Evolutionary conservation across 768 basidiomycete species (phyloP), one percentile per base, ranked within the genome.

Genomic region (Arthromyces matolae): DNA sequence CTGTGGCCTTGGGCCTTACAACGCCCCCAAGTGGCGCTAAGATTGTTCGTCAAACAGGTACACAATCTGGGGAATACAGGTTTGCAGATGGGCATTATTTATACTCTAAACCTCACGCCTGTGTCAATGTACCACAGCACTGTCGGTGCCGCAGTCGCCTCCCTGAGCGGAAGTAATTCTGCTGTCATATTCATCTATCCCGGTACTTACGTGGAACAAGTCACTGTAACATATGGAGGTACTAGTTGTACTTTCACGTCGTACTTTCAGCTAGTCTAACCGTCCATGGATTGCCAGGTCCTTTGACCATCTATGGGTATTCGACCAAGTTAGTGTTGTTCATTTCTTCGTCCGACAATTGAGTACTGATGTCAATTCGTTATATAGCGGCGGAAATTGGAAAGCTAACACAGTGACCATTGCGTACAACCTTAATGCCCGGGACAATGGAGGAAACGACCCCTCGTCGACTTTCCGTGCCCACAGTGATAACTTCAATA

Each of bases 181-280:
- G 52, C 51, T n/a, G 51, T 49, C 2, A 53, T 62, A 18, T 63
- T 64, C 40, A 54, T 64, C 14, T 61, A 53, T 34, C 55, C 61
- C 14, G 63, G 63, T 5, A 61, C 58, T 7, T 64, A 64, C 47
- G 52, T 55, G 3, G 63, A 64, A 34, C 63, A 64, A 45, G 63
- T 64, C n/a, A 44, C 43, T 36, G 57, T 64, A 24, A 51, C 49
- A 16, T 53, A 57, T 18, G 40, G 54, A 2, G 47, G 47, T 40
- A 36, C 8, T n/a, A n/a, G n/a, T n/a, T n/a, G n/a, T n/a, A n/a
- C n/a, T n/a, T n/a, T n/a, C n/a, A n/a, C n/a, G n/a, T n/a, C n/a
- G n/a, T n/a, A n/a, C n/a, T n/a, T n/a, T n/a, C n/a, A n/a, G n/a
- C n/a, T n/a, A n/a, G n/a, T n/a, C n/a, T n/a, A n/a, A n/a, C n/a